Conservation (phyloP, 1,284 basidiomycete species). For the Pyrrhoderma lamaoense region DNA sequence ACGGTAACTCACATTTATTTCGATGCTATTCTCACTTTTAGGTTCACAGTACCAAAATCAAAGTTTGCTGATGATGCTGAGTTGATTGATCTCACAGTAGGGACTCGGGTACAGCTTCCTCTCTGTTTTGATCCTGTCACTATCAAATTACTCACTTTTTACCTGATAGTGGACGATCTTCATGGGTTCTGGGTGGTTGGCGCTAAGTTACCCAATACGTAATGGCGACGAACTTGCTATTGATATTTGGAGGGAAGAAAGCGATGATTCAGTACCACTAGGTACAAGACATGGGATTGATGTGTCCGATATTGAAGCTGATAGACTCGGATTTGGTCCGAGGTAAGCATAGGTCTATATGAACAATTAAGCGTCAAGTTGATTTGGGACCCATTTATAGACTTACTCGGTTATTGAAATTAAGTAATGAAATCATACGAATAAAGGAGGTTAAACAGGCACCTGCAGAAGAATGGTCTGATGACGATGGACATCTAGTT, state of each 20-base stretch:
- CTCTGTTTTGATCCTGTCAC: background rate
- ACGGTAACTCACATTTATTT: too few species aligned
- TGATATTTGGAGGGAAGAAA: background rate
- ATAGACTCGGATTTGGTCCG: constrained; percentile 1
- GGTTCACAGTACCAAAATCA: too few species aligned
- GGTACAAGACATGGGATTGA: background rate
- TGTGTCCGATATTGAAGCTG: constrained; percentile 10
- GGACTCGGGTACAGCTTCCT: too few species aligned
- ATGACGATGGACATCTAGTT: constrained; percentile 34
- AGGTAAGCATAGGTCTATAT: background rate
- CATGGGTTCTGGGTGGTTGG: constrained; percentile 2
- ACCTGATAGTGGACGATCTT: constrained; percentile 11
- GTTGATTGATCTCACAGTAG: too few species aligned
- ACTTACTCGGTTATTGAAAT: constrained; percentile 6
- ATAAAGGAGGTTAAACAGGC: constrained; percentile 8
- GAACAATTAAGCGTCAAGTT: background rate
- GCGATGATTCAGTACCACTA: background rate
- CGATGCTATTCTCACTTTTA: too few species aligned
- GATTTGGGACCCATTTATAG: background rate
- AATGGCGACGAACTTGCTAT: background rate
- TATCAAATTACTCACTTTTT: background rate
- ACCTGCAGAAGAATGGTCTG: constrained; percentile 41
- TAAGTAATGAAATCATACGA: constrained; percentile 1
- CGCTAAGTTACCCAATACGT: constrained; percentile 2
- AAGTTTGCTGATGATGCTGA: too few species aligned